phyloP scores from a whole-genome alignment of 306 rosid species.

The Cicer arietinum region DNA sequence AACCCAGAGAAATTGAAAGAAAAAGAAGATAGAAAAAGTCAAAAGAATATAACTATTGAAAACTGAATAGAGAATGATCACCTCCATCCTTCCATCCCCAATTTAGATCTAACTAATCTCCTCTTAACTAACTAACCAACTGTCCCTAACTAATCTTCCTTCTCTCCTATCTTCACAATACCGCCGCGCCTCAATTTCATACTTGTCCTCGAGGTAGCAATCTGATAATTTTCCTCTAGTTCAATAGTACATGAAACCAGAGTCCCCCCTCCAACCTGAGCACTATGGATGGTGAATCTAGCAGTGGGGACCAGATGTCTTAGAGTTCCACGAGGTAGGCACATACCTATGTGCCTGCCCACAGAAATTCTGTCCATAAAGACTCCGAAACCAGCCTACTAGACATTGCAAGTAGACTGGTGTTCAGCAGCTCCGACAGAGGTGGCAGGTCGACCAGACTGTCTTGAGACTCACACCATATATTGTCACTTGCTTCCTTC shows the following conservation, averaged over 20 bases:
- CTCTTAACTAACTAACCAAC: constrained; percentile 1
- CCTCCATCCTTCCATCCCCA: neutral
- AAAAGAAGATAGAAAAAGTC: neutral
- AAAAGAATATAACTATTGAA: neutral
- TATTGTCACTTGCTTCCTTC: neutral
- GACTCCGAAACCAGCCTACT: neutral
- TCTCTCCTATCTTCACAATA: neutral
- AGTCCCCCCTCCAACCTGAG: neutral
- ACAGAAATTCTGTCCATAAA: neutral
- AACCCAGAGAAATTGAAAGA: constrained; percentile 4
- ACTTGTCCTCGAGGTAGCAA: neutral
- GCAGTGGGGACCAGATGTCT: neutral
- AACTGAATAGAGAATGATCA: neutral
- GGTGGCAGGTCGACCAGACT: neutral
- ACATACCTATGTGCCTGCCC: neutral
- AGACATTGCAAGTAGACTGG: neutral
- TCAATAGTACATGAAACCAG: neutral
- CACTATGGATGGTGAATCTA: neutral
- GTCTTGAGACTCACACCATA: neutral
- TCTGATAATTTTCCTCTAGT: neutral
- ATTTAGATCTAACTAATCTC: neutral
- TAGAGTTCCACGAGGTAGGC: neutral
- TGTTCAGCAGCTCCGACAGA: neutral
- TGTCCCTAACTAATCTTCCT: constrained; percentile 12
- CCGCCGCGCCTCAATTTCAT: neutral